Conservation (phyloP, 805 yeast genomes). For the Maudiozyma bulderi region DNA sequence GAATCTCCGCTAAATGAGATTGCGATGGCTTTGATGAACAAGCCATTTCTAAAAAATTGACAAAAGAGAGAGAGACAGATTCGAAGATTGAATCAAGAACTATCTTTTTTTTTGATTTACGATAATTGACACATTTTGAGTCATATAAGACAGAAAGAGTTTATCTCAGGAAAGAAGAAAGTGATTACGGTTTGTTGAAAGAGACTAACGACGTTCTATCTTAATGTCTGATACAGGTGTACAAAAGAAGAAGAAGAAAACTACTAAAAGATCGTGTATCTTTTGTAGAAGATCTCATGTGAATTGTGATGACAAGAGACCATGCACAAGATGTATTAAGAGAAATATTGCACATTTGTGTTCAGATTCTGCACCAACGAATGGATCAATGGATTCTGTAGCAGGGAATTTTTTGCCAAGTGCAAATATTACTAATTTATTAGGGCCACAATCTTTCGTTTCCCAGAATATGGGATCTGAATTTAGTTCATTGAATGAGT, state of each 20-base stretch:
- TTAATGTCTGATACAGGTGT: not conserved
- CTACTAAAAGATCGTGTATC: slow-evolving; percentile 52
- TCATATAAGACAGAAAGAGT: too few species aligned
- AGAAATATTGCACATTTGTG: slow-evolving; percentile 85
- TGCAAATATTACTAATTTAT: not conserved
- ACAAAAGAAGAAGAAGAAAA: slow-evolving; percentile 1
- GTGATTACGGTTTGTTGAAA: too few species aligned
- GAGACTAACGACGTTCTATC: too few species aligned
- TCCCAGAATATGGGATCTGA: slow-evolving; percentile 92
- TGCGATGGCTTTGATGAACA: too few species aligned
- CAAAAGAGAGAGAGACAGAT: not conserved
- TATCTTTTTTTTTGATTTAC: too few species aligned
- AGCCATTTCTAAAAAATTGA: too few species aligned
- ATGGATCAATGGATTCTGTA: not conserved
- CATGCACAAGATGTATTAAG: slow-evolving; percentile 69
- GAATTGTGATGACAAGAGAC: slow-evolving; percentile 75
- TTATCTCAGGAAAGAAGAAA: too few species aligned
- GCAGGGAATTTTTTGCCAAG: not conserved
- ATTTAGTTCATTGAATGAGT: slow-evolving; percentile 81
- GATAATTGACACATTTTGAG: not conserved
- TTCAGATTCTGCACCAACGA: slow-evolving; percentile 34
- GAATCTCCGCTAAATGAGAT: too few species aligned
- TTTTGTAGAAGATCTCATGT: slow-evolving; percentile 89
- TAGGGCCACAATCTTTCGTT: slow-evolving; percentile 49
- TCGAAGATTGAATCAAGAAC: not conserved